Evolutionary conservation across 2,329 filamentous ascomycete species (phyloP).

Genomic region (Parascedosporium putredinis): DNA sequence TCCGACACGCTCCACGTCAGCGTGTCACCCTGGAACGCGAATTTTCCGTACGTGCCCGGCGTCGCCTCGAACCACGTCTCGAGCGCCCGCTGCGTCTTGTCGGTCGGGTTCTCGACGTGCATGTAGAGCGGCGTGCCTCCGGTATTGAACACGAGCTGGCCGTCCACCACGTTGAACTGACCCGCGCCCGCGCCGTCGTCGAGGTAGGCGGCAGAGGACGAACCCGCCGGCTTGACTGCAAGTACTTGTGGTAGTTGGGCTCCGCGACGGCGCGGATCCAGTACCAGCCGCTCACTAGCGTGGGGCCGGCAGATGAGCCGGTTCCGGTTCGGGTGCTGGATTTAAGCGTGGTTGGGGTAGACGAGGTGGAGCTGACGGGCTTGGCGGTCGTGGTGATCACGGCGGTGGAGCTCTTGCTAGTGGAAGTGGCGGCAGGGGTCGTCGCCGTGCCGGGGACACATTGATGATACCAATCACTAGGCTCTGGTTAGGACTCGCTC

Average conservation of each 20-base stretch:
- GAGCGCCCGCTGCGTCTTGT: slow-evolving; percentile 36
- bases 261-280: slow-evolving; percentile 47
- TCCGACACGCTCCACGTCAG: slow-evolving; percentile 40
- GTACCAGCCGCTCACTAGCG: slow-evolving; percentile 39
- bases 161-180: slow-evolving; percentile 44
- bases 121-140: slow-evolving; percentile 31
- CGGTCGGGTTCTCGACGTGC: slow-evolving; percentile 34
- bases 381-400: background rate
- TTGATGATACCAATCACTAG: background rate
- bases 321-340: background rate
- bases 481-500: too few species aligned
- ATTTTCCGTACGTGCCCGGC: slow-evolving; percentile 44
- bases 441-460: background rate
- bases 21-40: slow-evolving; percentile 47
- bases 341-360: background rate
- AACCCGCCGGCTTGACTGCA: slow-evolving; percentile 33
- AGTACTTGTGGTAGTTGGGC: slow-evolving; percentile 47
- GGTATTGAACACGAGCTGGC: slow-evolving; percentile 44
- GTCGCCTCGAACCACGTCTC: slow-evolving; percentile 38
- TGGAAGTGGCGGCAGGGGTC: background rate
- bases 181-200: slow-evolving; percentile 41
- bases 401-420: background rate
- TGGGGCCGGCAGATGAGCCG: slow-evolving; percentile 15
- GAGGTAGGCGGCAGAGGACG: slow-evolving; percentile 38
- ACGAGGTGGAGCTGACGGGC: background rate